Base-by-base conservation (phyloP, 371 early-diverging fungal genomes). In the Mucor racemosus region DNA sequence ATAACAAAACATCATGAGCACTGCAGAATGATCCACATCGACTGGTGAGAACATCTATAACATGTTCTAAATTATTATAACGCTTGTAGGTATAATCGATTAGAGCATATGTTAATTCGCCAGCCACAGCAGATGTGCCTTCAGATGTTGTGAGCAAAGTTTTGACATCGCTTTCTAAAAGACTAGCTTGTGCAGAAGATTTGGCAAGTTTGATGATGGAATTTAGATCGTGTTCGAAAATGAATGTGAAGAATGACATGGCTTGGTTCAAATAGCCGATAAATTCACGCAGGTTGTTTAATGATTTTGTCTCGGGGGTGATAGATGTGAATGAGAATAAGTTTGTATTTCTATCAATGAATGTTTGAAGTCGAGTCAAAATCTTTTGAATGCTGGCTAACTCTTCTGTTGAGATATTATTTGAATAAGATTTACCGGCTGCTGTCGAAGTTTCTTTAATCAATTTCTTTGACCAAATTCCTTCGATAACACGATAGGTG, bases 11-110 rank as follows among this genome's bases (percentile, higher is more conserved):
- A 57, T 67, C 64, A 14, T 26, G 50, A 5, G 61, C 39, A 5
- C 57, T 48, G 38, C 92, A 94, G 71, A 95, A 90, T 0, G 88
- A 76, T 44, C 90, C 88, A 73, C 95, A 95, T 17, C 86, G 81
- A 35, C 85, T 71, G 63, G 89, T 86, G 46, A 95, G 78, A 1
- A 72, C 50, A 58, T 77, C 78, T 38, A 61, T 61, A 4, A 72
- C 72, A 61, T 64, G 59, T 8, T 26, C 53, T 15, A 57, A 36
- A 15, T 64, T 64, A 5, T 41, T 36, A 19, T 58, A 57, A 14
- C 31, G 48, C 38, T 55, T 67, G 14, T 60, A 67, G 5, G 58
- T 67, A 50, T 35, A 61, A 26, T 65, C 63, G 8, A 72, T 67
- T 8, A 67, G 41, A 0, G 68, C 56, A 33, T 39, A 55, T 4